Evolutionary conservation across 202 grass and related monocot genomes (phyloP).

Genomic region (Zoysia matrella): DNA sequence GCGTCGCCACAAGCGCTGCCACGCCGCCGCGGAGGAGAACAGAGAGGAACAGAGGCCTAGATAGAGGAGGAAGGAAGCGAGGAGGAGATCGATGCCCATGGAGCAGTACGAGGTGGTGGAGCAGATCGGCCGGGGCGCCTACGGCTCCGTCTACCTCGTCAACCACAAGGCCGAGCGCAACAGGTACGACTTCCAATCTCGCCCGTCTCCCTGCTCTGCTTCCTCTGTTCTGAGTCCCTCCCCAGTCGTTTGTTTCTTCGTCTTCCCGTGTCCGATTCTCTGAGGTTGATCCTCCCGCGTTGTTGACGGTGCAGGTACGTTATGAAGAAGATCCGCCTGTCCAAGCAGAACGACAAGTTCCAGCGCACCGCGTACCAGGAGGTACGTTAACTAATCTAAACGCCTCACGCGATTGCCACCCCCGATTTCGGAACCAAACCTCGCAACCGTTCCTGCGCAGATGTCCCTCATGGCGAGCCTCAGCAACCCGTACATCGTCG

Average conservation of each 20-base stretch:
- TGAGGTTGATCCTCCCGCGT: too few species aligned
- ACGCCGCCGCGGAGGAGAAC: not conserved
- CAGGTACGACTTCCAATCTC: too few species aligned
- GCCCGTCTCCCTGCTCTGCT: not conserved
- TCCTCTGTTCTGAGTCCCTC: too few species aligned
- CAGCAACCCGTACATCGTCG: slow-evolving; percentile 61
- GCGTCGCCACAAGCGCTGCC: too few species aligned
- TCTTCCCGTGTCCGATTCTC: not conserved
- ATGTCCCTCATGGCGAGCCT: slow-evolving; percentile 67
- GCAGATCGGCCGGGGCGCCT: too few species aligned
- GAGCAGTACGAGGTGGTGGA: too few species aligned
- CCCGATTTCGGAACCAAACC: not conserved
- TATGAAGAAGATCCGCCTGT: slow-evolving; percentile 86
- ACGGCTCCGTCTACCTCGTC: too few species aligned
- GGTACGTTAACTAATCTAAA: slow-evolving; percentile 40
- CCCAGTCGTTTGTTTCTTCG: not conserved
- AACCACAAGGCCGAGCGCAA: too few species aligned
- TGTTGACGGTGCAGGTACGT: slow-evolving; percentile 59
- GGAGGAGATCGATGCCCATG: too few species aligned
- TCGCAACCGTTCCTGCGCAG: slow-evolving; percentile 26
- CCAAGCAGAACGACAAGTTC: slow-evolving; percentile 95
- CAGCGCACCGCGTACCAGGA: slow-evolving; percentile 89
- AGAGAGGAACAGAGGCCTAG: not conserved
- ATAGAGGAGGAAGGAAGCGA: too few species aligned
- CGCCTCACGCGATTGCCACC: not conserved